These are phyloP conservation scores for Candida takata DNA, from an alignment of 805 yeast species.

Conservation along the genomic window DNA sequence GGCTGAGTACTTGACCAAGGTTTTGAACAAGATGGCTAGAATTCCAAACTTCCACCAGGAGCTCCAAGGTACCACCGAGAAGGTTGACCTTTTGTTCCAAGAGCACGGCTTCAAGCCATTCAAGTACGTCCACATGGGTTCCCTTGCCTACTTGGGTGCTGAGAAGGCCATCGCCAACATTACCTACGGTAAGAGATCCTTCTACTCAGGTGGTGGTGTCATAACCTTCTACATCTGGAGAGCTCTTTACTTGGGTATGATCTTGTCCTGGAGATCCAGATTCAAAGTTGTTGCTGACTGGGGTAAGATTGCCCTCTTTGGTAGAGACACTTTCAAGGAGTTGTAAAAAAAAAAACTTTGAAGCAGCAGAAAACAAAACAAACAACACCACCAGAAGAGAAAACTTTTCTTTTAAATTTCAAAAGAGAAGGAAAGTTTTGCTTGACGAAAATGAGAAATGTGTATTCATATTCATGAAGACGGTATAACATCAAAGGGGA, in stretches of 20 bases:
- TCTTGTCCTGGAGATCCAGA: constrained; percentile 81
- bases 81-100: constrained; percentile 34
- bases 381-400: too few species aligned
- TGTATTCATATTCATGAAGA: not conserved
- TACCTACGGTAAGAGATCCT: constrained; percentile 69
- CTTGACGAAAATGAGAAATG: not conserved
- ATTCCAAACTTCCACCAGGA: constrained; percentile 32
- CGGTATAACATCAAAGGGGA: too few species aligned
- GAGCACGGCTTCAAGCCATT: constrained; percentile 56
- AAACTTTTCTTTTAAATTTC: too few species aligned
- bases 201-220: constrained; percentile 81
- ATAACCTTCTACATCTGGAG: constrained; percentile 92
- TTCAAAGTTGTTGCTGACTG: constrained; percentile 81
- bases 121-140: constrained; percentile 82
- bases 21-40: constrained; percentile 53
- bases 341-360: constrained; percentile 29
- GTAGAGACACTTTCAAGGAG: constrained; percentile 90
- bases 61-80: constrained; percentile 27
- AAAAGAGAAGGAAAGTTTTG: too few species aligned
- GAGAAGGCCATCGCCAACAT: constrained; percentile 94
- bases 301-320: constrained; percentile 81
- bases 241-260: constrained; percentile 83
- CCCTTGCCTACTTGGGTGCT: constrained; percentile 87
- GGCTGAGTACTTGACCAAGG: constrained; percentile 71
- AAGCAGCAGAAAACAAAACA: too few species aligned